Evolutionary conservation across 768 basidiomycete species (phyloP).

Genomic region (Amanita exitialis): DNA sequence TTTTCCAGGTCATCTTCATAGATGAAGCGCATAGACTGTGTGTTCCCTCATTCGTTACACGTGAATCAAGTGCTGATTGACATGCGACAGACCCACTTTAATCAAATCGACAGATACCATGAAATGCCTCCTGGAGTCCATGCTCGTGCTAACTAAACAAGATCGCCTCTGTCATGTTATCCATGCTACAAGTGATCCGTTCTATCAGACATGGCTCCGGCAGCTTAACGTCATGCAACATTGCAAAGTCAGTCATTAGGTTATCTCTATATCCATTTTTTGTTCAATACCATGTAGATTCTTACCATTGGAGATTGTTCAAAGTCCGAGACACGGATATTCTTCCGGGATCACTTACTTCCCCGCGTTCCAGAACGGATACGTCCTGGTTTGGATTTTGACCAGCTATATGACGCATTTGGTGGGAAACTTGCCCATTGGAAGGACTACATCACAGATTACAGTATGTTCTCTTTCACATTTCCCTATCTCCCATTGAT

Average conservation of each 20-base stretch:
- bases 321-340: constrained; percentile 58
- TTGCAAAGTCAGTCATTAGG: constrained; percentile 46
- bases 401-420: constrained; percentile 66
- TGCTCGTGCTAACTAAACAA: constrained; percentile 83
- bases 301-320: constrained; percentile 75
- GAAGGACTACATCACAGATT: constrained; percentile 72
- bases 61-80: not conserved
- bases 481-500: not conserved
- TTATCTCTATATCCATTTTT: not conserved
- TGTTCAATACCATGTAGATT: constrained; percentile 29
- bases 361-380: constrained; percentile 63
- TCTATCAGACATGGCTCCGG: constrained; percentile 77
- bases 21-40: constrained; percentile 84
- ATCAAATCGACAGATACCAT: constrained; percentile 73
- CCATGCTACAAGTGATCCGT: constrained; percentile 76
- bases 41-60: constrained; percentile 11
- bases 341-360: constrained; percentile 53
- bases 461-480: constrained; percentile 29
- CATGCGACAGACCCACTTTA: constrained; percentile 46
- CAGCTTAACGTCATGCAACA: constrained; percentile 76
- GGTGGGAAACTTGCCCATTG: constrained; percentile 82
- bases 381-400: constrained; percentile 49
- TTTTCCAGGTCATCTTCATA: constrained; percentile 50
- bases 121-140: constrained; percentile 78
- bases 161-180: constrained; percentile 78